phyloP scores from a whole-genome alignment of 495 filamentous ascomycete species.

The Penicillium malachiteum region DNA sequence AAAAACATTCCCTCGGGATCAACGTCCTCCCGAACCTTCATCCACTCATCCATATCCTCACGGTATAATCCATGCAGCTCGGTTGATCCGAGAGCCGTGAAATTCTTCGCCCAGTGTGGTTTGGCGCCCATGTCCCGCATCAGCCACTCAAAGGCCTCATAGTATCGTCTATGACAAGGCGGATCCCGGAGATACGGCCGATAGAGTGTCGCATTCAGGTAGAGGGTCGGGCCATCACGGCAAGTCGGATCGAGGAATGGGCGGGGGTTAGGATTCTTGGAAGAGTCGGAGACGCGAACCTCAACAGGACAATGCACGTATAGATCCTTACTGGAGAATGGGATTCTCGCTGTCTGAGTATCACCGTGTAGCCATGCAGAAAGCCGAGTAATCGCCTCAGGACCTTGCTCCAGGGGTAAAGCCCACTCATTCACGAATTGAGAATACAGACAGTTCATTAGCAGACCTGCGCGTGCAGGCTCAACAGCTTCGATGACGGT shows the following conservation, averaged over 20 bases:
- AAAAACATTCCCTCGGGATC: conserved; percentile 92
- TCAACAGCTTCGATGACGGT: conserved; percentile 70
- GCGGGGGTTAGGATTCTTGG: conserved; percentile 51
- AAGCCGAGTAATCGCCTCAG: conserved; percentile 81
- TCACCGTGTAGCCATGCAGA: conserved; percentile 80
- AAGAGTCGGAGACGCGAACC: conserved; percentile 80
- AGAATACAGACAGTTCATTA: conserved; percentile 95
- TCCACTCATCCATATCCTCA: conserved; percentile 60
- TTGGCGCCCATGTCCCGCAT: conserved; percentile 89
- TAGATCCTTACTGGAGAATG: conserved; percentile 71
- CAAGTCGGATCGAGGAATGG: conserved; percentile 78
- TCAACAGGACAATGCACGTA: conserved; percentile 94
- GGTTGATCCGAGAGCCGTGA: conserved; percentile 53
- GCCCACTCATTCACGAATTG: conserved; percentile 99
- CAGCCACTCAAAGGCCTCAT: conserved; percentile 91
- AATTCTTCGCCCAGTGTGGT: conserved; percentile 99
- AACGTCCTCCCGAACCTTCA: conserved; percentile 64
- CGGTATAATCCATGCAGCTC: conserved; percentile 50
- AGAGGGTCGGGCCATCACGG: conserved; percentile 73
- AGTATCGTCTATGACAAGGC: conserved; percentile 75
- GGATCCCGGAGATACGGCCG: conserved; percentile 82
- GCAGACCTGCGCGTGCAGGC: conserved; percentile 70
- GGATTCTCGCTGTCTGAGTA: conserved; percentile 59
- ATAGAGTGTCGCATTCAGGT: conserved; percentile 95
- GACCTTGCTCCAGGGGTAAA: conserved; percentile 81